Evolutionary conservation across 345 rosid species (phyloP), one percentile per base, ranked within the genome.

Genomic region (Corymbia maculata): DNA sequence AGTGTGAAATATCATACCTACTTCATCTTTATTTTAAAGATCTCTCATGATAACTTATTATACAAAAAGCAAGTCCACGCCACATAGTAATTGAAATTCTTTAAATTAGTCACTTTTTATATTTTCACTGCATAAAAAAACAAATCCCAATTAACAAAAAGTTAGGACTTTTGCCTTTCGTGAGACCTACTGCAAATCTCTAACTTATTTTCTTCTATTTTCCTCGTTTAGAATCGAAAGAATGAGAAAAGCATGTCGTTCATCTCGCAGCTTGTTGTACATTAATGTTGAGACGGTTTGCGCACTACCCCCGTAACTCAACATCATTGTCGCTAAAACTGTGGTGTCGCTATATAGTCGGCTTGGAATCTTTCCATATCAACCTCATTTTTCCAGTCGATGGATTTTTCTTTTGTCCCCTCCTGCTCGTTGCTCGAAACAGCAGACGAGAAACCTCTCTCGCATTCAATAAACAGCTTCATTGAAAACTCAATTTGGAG

Each of bases 1-100:
- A 5, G 17, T 17, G 13, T 8, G 26, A 70, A 26, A 70, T 36
- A 36, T 10, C 14, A 9, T 19, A 5, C 0, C 0, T 36, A 0
- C 9, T 36, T 36, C 17, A 70, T 70, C 2, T 17, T 36, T 70
- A 36, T 2, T 7, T 0, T 57, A 9, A 36, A 36, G 64, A 24
- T 57, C 28, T 0, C 64, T 57, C 64, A 26, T 57, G 28, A 10
- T 24, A 22, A 22, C 10, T 57, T 22, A 24, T 57, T 57, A 22
- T 9, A 13, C 28, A 9, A 4, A 57, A 9, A 24, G 13, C 3
- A 6, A 9, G 28, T 24, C 13, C 24, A 36, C 42, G 42, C 42
- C 42, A 0, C 44, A 2, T 68, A 32, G 7, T 13, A 17, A 70
- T 70, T 42, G 80, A 70, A 32, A 32, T 17, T 70, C 80, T 70